Evolutionary conservation across 2,329 filamentous ascomycete genomes (phyloP).

Genomic region (Akanthomyces muscarius): DNA sequence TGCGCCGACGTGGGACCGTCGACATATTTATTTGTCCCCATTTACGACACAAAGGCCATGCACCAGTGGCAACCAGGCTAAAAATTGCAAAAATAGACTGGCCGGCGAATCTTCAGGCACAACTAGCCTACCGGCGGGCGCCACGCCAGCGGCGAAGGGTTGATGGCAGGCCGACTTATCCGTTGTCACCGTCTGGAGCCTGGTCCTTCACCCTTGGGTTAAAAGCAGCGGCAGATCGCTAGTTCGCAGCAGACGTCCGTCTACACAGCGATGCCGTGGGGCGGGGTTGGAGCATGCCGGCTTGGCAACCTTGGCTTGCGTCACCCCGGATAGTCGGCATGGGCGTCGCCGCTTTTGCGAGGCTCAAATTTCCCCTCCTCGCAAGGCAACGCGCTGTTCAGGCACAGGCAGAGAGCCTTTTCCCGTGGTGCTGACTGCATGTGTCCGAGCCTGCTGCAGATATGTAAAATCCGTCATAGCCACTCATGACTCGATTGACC

Average conservation of each 20-base stretch:
- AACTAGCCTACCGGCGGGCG: neutral
- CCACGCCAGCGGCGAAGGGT: neutral
- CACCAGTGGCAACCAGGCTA: neutral
- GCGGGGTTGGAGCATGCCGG: neutral
- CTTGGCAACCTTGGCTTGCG: neutral
- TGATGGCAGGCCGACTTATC: constrained; percentile 8
- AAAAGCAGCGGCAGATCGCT: constrained; percentile 4
- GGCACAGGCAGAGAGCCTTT: neutral
- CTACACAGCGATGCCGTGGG: neutral
- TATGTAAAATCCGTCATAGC: neutral
- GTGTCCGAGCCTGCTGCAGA: neutral
- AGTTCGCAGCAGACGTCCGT: neutral
- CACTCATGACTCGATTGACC: neutral
- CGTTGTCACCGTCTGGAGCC: constrained; percentile 1
- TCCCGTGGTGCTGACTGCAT: too few species aligned
- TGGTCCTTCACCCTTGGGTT: neutral
- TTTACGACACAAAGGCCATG: neutral
- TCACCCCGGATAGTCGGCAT: constrained; percentile 14
- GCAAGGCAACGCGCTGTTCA: too few species aligned
- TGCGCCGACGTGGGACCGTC: neutral
- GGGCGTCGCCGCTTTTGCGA: constrained; percentile 7
- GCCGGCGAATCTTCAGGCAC: neutral
- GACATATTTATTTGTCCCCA: neutral
- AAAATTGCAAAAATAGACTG: neutral
- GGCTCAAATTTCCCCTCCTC: too few species aligned